These are phyloP conservation scores for Murraya paniculata DNA, from an alignment of 345 rosid species.

Conservation along the genomic window DNA sequence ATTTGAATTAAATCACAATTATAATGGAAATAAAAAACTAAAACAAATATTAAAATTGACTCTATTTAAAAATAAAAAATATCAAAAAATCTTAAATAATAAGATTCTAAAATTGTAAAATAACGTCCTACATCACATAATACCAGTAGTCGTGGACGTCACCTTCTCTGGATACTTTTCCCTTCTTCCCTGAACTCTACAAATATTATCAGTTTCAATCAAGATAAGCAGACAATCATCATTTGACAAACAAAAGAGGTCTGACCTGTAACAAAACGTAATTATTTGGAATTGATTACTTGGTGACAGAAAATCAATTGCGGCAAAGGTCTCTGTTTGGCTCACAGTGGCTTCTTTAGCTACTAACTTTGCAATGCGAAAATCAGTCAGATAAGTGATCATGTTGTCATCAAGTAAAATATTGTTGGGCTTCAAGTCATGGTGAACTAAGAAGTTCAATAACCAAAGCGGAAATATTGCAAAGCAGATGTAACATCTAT, in stretches of 20 bases:
- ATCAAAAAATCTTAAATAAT: no score
- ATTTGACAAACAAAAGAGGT: no score
- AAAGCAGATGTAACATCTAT: background rate
- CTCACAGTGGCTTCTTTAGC: background rate
- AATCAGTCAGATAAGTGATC: background rate
- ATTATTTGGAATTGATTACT: background rate
- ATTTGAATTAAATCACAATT: no score
- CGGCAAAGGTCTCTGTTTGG: background rate
- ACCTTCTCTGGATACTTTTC: background rate
- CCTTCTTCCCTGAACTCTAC: conserved; percentile 22
- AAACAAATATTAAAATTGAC: no score
- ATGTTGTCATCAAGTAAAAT: background rate
- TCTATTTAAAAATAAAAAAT: no score
- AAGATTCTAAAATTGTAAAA: no score
- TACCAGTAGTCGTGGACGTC: conserved; percentile 20
- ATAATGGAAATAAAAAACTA: no score
- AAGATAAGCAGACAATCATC: background rate
- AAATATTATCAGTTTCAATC: background rate
- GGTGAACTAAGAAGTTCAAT: background rate
- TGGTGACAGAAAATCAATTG: conserved; percentile 13
- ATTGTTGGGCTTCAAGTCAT: background rate
- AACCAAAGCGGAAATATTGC: background rate
- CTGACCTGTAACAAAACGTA: background rate
- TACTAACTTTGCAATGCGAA: background rate
- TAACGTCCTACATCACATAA: no score